Conservation (phyloP, 129 eudicot species). For the Saussurea involucrata region DNA sequence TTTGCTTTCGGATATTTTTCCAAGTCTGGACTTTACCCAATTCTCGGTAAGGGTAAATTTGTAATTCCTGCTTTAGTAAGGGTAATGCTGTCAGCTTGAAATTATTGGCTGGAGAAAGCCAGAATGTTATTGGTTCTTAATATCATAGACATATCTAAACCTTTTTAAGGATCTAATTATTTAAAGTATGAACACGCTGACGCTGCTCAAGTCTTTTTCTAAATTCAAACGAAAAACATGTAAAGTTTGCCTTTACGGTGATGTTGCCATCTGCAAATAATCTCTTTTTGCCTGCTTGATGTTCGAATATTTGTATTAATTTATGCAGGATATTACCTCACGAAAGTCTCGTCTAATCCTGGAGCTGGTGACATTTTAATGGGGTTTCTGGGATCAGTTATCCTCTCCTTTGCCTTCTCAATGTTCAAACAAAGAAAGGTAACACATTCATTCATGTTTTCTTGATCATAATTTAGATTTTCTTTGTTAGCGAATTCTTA, state of each 20-base stretch:
- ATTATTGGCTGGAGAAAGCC: no score
- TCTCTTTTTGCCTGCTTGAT: slow-evolving; percentile 11
- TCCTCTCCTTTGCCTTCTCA: slow-evolving; percentile 93
- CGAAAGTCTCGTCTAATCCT: slow-evolving; percentile 83
- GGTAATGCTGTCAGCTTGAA: no score
- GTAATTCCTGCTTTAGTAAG: neutral
- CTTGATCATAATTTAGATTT: neutral
- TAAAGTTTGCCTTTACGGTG: no score
- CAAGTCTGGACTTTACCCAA: slow-evolving; percentile 66
- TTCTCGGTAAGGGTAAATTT: slow-evolving; percentile 55
- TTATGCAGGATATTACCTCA: slow-evolving; percentile 83
- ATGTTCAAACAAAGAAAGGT: slow-evolving; percentile 99
- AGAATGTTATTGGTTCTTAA: no score
- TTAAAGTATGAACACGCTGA: no score
- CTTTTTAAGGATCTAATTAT: no score
- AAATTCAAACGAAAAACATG: no score
- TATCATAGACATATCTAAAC: no score
- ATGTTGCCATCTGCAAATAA: neutral
- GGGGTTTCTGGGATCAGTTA: slow-evolving; percentile 98
- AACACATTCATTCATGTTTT: neutral
- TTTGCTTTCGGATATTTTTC: slow-evolving; percentile 77
- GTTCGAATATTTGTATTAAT: slow-evolving; percentile 4
- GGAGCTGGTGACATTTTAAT: slow-evolving; percentile 99
- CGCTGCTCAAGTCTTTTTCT: no score
- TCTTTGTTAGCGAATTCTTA: neutral